A percentile compares a stretch with the other conserved stretches of the same genome.
phyloP scores from a whole-genome alignment of 1,139 yeast species.

The Kodamaea suecica region DNA sequence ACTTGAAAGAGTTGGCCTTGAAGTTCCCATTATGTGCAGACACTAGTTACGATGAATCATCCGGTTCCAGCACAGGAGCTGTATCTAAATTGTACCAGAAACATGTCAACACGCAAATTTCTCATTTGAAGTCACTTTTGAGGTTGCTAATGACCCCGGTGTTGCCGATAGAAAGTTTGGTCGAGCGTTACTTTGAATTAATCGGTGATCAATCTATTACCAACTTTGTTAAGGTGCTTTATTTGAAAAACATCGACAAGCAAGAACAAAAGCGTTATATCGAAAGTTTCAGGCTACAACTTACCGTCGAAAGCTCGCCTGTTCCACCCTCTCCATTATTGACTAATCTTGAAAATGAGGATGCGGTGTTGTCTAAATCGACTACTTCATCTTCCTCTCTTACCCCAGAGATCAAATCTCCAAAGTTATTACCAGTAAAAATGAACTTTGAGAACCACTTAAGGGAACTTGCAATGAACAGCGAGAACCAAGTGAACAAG shows the following conservation, averaged over 20 bases:
- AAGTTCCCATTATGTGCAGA: constrained; percentile 48
- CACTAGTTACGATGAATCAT: constrained; percentile 25
- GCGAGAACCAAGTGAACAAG: constrained; percentile 57
- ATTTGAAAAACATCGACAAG: constrained; percentile 57
- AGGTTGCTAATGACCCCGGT: constrained; percentile 63
- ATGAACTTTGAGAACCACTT: constrained; percentile 56
- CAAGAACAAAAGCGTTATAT: constrained; percentile 48
- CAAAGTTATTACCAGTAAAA: constrained; percentile 29
- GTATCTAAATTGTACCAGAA: constrained; percentile 43
- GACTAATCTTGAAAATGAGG: constrained; percentile 19
- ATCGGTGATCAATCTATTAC: constrained; percentile 62
- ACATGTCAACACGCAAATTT: constrained; percentile 48
- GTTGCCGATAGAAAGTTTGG: constrained; percentile 61
- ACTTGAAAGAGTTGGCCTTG: constrained; percentile 55
- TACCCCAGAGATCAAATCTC: constrained; percentile 25
- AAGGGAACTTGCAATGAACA: constrained; percentile 49
- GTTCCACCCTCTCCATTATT: constrained; percentile 45
- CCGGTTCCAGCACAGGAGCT: constrained; percentile 11
- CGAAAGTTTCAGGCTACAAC: constrained; percentile 59
- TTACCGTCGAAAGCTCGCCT: constrained; percentile 46
- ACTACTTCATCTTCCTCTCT: constrained; percentile 3
- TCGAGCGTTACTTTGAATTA: constrained; percentile 62
- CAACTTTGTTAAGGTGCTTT: constrained; percentile 64
- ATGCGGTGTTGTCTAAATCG: constrained; percentile 6
- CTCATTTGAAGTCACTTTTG: constrained; percentile 58